Evolutionary conservation across 1,284 basidiomycete genomes (phyloP), one percentile per base, ranked within the genome.

Genomic region (Agroathelia rolfsii): DNA sequence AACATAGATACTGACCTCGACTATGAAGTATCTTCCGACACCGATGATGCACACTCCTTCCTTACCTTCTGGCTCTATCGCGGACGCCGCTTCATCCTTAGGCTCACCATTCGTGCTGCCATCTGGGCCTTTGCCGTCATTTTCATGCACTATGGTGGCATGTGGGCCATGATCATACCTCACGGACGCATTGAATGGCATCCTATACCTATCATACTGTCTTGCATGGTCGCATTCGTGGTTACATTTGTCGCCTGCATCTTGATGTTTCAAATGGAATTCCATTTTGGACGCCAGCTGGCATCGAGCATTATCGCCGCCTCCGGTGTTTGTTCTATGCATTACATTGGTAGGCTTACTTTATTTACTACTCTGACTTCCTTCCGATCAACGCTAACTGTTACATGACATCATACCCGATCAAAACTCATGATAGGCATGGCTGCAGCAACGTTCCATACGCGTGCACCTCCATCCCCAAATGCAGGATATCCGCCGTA

Each of bases 81-180:
- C 24, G 34, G 17, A 32, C 24, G 12, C 19, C n/a, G n/a, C n/a
- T n/a, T n/a, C n/a, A n/a, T n/a, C n/a, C n/a, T n/a, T n/a, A n/a
- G n/a, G 7, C 26, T 51, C 12, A 34, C 41, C 18, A 14, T 50
- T 8, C 39, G 52, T 1, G 50, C 52, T 6, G 44, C 42, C 7
- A 41, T 50, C 4, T 52, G 50, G 50, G 50, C 45, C 6, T 22
- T 44, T 0, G 52, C 52, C 10, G 47, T 52, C 15, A 48, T 47
- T 11, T 49, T 52, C 37, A 54, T 52, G 52, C 50, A 52, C 29
- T 54, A 54, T 33, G 47, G 47, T 24, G 52, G 49, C 0, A 53
- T 54, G 50, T 52, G 49, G 50, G 50, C 50, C 8, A 54, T 54
- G 52, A 28, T 44, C 12, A 47, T 52, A 7, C 50, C 50, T 3